Evolutionary conservation across 768 basidiomycete species (phyloP).

Genomic region (Suillus subaureus): DNA sequence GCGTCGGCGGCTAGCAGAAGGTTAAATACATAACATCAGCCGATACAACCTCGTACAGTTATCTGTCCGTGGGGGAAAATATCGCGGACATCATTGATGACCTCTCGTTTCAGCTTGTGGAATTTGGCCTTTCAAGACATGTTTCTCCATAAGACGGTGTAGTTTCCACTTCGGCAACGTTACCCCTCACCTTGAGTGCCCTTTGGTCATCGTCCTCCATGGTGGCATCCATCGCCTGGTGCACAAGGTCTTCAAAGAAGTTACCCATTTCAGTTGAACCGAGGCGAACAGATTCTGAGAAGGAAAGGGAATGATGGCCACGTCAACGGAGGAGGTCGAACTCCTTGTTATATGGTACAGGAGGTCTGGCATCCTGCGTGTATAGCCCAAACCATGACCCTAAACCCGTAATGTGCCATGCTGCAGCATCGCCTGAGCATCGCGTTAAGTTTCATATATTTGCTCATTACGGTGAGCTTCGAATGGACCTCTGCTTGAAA

Average conservation of each 20-base stretch:
- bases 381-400: not conserved
- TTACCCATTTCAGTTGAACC: slow-evolving; percentile 22
- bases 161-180: not conserved
- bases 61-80: slow-evolving; percentile 33
- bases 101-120: slow-evolving; percentile 30
- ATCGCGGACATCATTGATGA: slow-evolving; percentile 29
- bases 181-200: slow-evolving; percentile 24
- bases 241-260: slow-evolving; percentile 32
- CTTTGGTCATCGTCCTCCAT: slow-evolving; percentile 26
- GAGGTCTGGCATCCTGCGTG: not conserved
- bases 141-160: not conserved
- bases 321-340: not conserved
- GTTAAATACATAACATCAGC: not conserved
- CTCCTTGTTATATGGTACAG: not conserved
- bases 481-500: not conserved
- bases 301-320: not conserved
- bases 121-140: slow-evolving; percentile 26
- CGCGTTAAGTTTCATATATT: not conserved
- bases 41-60: slow-evolving; percentile 16
- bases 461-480: slow-evolving; percentile 1
- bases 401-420: not conserved
- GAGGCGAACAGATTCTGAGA: not conserved
- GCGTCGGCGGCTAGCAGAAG: not conserved
- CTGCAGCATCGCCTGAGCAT: not conserved
- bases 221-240: slow-evolving; percentile 22